Evolutionary conservation across 2,329 filamentous ascomycete genomes (phyloP).

Genomic region (Fusarium mexicanum): DNA sequence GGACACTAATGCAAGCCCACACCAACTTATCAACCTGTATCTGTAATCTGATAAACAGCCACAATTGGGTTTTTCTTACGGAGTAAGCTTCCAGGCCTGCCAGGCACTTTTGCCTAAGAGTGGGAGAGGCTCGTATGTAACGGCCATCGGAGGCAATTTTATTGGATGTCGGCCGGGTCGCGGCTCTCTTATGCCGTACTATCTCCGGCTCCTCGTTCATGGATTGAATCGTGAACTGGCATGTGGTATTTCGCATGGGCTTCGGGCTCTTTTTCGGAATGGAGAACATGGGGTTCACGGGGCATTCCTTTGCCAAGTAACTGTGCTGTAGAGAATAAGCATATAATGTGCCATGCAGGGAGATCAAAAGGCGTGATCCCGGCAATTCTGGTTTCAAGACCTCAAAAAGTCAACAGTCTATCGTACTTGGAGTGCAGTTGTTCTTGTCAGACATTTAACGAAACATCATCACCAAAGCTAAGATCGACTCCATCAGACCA

Average conservation of each 20-base stretch:
- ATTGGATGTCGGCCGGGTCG: conserved; percentile 37
- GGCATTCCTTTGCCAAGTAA: not conserved
- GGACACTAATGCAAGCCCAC: conserved; percentile 29
- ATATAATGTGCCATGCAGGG: not conserved
- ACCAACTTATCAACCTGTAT: not conserved
- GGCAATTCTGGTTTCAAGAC: not conserved
- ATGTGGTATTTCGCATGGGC: not conserved
- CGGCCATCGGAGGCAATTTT: conserved; percentile 19
- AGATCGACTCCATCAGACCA: conserved; percentile 5
- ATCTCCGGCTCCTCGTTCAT: not conserved
- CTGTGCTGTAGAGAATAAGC: not conserved
- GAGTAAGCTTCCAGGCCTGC: not conserved
- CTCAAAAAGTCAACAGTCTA: not conserved
- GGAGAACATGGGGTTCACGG: not conserved
- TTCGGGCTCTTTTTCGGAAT: conserved; percentile 4
- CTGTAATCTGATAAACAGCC: conserved; percentile 7
- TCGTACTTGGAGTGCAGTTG: not conserved
- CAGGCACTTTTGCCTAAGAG: conserved; percentile 13
- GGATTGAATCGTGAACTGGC: not conserved
- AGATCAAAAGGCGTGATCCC: not conserved
- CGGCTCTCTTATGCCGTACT: conserved; percentile 13
- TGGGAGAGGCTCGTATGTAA: not conserved
- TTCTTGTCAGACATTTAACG: not conserved
- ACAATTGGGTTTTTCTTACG: conserved; percentile 1
- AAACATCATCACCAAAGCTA: not conserved